Evolutionary conservation across 2,329 filamentous ascomycete species (phyloP), one percentile per base, ranked within the genome.

Genomic region (Fusarium sp.): DNA sequence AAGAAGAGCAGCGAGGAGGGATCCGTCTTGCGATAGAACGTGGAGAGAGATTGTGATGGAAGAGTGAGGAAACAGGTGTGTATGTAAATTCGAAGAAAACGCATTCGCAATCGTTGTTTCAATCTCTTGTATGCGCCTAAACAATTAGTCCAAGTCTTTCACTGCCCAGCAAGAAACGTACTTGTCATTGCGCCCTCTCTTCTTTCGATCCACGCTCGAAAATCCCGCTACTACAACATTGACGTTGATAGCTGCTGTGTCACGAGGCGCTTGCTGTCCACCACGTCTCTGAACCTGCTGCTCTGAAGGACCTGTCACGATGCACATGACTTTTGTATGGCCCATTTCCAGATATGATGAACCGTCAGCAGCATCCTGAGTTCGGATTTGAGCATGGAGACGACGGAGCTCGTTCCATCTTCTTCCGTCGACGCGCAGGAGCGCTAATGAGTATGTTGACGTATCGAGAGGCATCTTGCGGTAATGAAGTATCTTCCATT

Each of bases 401-500:
- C 94, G 91, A 35, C 96, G 94, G 44, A 99, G 90, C 83, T 99
- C 96, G 85, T 99, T 98, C 96, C 96, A 99, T 78, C 96, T 91
- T 70, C 96, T 92, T 70, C 93, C 93, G 80, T 93, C 96, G 75
- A 94, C 91, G 80, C 93, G 92, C 72, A 95, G 88, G 61, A 96
- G 92, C 71, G 94, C 95, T 71, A 98, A 90, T 56, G 91, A 91
- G 87, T 98, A 98, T 58, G 94, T 95, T 18, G 94, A 96, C 13
- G 95, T 98, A 84, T 98, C 96, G 82, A 98, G 94, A 66, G 96
- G 95, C 96, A 98, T 98, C 76, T 33, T 58, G 55, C 33, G 7
- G 44, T 57, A 26, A 61, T 26, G 28, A 64, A 51, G 52, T 71
- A 51, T 36, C 49, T 26, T 36, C 10, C 3, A 6, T 36, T 33